phyloP scores from a whole-genome alignment of 2,329 filamentous ascomycete genomes.

The Aureobasidium namibiae region DNA sequence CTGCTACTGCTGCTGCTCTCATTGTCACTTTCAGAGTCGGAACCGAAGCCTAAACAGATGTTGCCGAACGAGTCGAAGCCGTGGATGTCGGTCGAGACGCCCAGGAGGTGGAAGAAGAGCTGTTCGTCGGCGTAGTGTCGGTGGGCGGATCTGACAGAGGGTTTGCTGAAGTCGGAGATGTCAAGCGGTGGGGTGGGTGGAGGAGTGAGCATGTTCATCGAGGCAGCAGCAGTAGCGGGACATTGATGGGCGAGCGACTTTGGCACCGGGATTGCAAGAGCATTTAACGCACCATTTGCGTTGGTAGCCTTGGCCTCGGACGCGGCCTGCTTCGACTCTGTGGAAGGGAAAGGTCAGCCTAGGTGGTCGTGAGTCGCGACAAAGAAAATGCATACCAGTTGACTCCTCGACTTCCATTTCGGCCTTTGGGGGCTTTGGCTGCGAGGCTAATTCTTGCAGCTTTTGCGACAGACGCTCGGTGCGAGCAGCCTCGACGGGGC shows the following conservation, averaged over 20 bases:
- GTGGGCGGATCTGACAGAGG: conserved; percentile 19
- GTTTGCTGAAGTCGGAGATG: conserved; percentile 13
- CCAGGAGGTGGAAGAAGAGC: conserved; percentile 31
- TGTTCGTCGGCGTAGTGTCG: conserved; percentile 23
- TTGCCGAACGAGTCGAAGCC: conserved; percentile 30
- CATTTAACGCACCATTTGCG: conserved; percentile 20
- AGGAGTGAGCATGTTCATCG: conserved; percentile 14
- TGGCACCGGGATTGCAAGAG: conserved; percentile 17
- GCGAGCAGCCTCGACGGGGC: conserved; percentile 69
- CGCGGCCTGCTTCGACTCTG: conserved; percentile 16
- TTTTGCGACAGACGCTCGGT: conserved; percentile 79
- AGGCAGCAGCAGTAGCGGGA: conserved; percentile 12
- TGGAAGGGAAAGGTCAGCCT: neutral
- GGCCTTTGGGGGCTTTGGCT: conserved; percentile 56
- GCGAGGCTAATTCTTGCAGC: conserved; percentile 68
- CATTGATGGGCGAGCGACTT: conserved; percentile 11
- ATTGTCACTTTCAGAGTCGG: conserved; percentile 11
- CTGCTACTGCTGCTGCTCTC: conserved; percentile 8
- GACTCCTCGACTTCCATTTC: conserved; percentile 41
- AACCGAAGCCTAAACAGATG: conserved; percentile 29
- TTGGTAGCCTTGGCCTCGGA: conserved; percentile 16
- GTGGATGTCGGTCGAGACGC: conserved; percentile 31
- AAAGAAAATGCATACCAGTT: conserved; percentile 21
- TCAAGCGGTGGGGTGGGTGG: conserved; percentile 14
- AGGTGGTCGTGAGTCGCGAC: neutral